A percentile compares a stretch with the other conserved stretches of the same genome.
Conservation (phyloP, 371 early-diverging fungal species). For the Phascolomyces articulosus region DNA sequence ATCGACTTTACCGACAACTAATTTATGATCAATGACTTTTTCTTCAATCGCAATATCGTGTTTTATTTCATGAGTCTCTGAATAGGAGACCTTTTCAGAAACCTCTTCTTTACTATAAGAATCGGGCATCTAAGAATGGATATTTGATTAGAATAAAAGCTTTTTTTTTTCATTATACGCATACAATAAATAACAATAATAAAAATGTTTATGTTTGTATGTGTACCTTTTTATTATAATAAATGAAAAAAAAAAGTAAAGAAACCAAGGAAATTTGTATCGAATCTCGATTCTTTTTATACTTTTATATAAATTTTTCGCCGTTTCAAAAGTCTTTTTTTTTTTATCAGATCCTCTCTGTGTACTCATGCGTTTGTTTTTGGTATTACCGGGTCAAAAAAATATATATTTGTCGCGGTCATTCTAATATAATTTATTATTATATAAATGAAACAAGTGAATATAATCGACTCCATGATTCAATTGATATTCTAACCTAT, state of each 20-base stretch:
- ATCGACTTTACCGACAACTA: slow-evolving; percentile 1
- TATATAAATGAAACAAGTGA: background rate
- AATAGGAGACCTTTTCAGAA: background rate
- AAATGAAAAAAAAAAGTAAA: background rate
- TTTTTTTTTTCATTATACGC: too few relatives aligned
- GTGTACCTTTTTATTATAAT: too few relatives aligned
- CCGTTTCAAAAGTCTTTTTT: background rate
- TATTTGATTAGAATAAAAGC: too few relatives aligned
- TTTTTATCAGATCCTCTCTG: background rate
- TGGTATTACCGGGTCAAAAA: background rate
- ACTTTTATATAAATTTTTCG: background rate
- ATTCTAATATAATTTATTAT: background rate
- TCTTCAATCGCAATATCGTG: background rate
- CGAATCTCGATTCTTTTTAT: background rate
- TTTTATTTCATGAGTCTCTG: background rate
- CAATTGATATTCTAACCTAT: too few relatives aligned
- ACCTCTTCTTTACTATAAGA: slow-evolving; percentile 1
- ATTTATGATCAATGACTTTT: background rate
- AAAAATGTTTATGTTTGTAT: too few relatives aligned
- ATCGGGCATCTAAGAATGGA: too few relatives aligned
- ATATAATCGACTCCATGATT: background rate
- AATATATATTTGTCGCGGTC: background rate
- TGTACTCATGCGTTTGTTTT: background rate
- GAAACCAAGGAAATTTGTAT: too few relatives aligned
- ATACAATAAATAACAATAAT: too few relatives aligned